These are phyloP conservation scores for Pholiota molesta DNA, from an alignment of 768 basidiomycete genomes.

Conservation along the genomic window DNA sequence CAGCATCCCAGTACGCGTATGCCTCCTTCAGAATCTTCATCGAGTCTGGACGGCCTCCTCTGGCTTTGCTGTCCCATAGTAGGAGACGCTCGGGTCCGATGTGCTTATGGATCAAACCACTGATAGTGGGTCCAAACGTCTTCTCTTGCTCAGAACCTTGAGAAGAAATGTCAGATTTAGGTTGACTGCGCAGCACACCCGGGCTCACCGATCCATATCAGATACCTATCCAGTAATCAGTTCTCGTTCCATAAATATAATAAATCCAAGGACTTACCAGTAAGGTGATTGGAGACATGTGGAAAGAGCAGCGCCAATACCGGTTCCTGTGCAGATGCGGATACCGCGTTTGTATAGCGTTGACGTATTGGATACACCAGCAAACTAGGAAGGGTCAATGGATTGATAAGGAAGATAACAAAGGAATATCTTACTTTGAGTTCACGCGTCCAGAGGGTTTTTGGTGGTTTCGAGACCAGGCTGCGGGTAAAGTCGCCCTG, in stretches of 20 bases:
- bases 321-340: slow-evolving; percentile 82
- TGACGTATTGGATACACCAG: slow-evolving; percentile 81
- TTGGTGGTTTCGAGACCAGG: slow-evolving; percentile 71
- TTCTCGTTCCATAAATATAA: slow-evolving; percentile 5
- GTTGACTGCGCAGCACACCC: slow-evolving; percentile 13
- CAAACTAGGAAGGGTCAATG: slow-evolving; percentile 49
- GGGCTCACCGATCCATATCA: slow-evolving; percentile 73
- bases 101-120: slow-evolving; percentile 69
- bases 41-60: slow-evolving; percentile 75
- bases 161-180: slow-evolving; percentile 22
- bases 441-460: slow-evolving; percentile 76
- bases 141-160: slow-evolving; percentile 81
- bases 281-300: slow-evolving; percentile 77
- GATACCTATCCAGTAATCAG: slow-evolving; percentile 49
- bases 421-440: slow-evolving; percentile 56
- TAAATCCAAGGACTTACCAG: slow-evolving; percentile 48
- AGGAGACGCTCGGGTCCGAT: slow-evolving; percentile 73
- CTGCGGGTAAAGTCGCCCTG: slow-evolving; percentile 80
- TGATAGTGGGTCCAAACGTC: slow-evolving; percentile 73
- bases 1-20: slow-evolving; percentile 71
- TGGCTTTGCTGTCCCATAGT: slow-evolving; percentile 77
- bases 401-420: slow-evolving; percentile 4
- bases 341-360: slow-evolving; percentile 80
- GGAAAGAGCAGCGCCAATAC: slow-evolving; percentile 77
- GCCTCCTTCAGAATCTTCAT: slow-evolving; percentile 77